Percentiles rank a stretch among this genome's conserved stretches.
Conservation (phyloP, 225 moss, liverwort and hornwort genomes). For the Physcomitrium patens region DNA sequence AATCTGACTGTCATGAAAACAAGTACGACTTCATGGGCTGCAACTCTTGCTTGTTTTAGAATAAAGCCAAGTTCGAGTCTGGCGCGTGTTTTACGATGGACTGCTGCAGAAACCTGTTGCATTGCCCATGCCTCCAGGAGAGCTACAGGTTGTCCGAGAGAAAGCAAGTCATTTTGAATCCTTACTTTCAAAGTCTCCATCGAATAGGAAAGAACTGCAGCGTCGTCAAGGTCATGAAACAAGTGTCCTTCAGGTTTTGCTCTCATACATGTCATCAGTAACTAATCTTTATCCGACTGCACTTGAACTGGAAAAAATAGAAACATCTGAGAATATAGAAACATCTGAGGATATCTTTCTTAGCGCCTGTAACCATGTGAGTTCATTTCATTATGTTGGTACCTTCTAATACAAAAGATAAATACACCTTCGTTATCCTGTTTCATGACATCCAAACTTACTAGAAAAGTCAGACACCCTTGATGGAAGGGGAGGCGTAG, state of each 20-base stretch:
- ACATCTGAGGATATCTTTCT: neutral
- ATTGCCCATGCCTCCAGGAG: conserved; percentile 43
- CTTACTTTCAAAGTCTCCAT: conserved; percentile 34
- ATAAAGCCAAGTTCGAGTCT: neutral
- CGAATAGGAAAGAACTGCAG: conserved; percentile 30
- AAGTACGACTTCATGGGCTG: neutral
- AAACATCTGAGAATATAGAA: neutral
- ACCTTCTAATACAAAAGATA: neutral
- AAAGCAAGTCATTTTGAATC: conserved; percentile 29
- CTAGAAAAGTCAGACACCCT: no score
- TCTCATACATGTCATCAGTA: neutral
- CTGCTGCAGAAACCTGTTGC: conserved; percentile 30
- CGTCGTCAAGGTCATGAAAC: conserved; percentile 44
- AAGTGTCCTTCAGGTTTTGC: conserved; percentile 38
- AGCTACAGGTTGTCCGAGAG: conserved; percentile 43
- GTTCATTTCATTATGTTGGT: no score
- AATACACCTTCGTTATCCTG: no score
- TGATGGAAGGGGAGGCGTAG: neutral
- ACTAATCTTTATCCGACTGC: neutral
- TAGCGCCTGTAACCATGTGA: neutral
- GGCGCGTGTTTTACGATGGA: conserved; percentile 27
- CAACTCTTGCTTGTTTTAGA: neutral
- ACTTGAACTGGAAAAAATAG: neutral
- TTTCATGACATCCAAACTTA: neutral
- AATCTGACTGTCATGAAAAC: neutral